Percentiles rank a stretch among this genome's conserved stretches.
phyloP scores from a whole-genome alignment of 805 yeast species.

The Yamadazyma paraphyllophila region DNA sequence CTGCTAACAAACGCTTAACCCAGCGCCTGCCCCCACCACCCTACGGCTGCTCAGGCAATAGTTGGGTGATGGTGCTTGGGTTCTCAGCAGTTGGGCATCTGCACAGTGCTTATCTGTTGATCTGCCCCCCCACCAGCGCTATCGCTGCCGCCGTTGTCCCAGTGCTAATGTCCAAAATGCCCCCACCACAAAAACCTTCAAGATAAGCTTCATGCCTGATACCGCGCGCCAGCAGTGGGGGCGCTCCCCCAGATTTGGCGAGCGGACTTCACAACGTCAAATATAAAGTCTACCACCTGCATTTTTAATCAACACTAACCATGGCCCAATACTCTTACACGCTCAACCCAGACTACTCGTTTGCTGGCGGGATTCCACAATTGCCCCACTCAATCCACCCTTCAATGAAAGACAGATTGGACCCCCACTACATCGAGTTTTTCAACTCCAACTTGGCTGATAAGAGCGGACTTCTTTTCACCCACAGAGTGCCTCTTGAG shows the following conservation, averaged over 20 bases:
- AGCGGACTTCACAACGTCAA: neutral
- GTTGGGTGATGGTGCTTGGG: too few relatives aligned
- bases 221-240: neutral
- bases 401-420: slow-evolving; percentile 26
- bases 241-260: neutral
- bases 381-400: slow-evolving; percentile 33
- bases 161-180: too few relatives aligned
- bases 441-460: slow-evolving; percentile 25
- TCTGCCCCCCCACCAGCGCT: too few relatives aligned
- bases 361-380: slow-evolving; percentile 24
- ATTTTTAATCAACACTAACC: neutral
- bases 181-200: too few relatives aligned
- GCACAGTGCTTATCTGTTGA: too few relatives aligned
- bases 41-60: too few relatives aligned
- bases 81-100: too few relatives aligned
- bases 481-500: slow-evolving; percentile 35
- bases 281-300: neutral
- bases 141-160: too few relatives aligned
- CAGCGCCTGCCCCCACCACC: neutral
- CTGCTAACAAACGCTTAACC: neutral
- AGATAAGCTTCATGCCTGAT: neutral
- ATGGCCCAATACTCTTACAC: slow-evolving; percentile 18
- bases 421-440: slow-evolving; percentile 38
- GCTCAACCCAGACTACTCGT: slow-evolving; percentile 22
- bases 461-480: slow-evolving; percentile 28